Evolutionary conservation across 805 yeast genomes (phyloP).

Genomic region (Spathaspora sp.): DNA sequence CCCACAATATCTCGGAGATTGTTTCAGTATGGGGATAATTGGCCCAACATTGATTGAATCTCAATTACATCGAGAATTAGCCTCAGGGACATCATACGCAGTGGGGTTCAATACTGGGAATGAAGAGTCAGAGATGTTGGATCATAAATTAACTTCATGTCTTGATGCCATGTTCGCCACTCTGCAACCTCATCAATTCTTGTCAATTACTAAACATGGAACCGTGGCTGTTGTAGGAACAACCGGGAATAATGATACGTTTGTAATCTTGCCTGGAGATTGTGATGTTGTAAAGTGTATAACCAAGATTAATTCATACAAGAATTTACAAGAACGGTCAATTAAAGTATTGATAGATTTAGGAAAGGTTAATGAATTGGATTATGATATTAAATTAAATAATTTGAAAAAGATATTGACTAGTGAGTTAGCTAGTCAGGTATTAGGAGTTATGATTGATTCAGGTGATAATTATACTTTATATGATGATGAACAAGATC

Average conservation of each 20-base stretch:
- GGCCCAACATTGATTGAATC: conserved; percentile 44
- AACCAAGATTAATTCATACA: conserved; percentile 14
- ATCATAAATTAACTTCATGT: conserved; percentile 32
- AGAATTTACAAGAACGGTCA: conserved; percentile 4
- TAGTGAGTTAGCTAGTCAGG: conserved; percentile 9
- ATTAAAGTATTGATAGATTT: conserved; percentile 28
- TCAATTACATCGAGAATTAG: conserved; percentile 48
- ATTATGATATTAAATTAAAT: conserved; percentile 12
- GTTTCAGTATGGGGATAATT: conserved; percentile 42
- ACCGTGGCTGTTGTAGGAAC: conserved; percentile 48
- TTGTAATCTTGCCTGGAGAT: conserved; percentile 33
- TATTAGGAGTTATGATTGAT: conserved; percentile 38
- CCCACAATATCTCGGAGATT: conserved; percentile 49
- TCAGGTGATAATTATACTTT: conserved; percentile 35
- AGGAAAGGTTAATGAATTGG: conserved; percentile 15
- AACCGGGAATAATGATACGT: conserved; percentile 48
- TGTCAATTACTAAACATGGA: conserved; percentile 46
- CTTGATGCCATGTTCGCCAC: conserved; percentile 46
- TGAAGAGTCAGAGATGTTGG: conserved; percentile 18
- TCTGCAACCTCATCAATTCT: conserved; percentile 42
- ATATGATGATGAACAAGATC: not conserved
- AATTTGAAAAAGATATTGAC: conserved; percentile 13
- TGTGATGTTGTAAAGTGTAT: conserved; percentile 13
- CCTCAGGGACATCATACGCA: conserved; percentile 49
- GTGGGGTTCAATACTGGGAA: conserved; percentile 39